Evolutionary conservation across 805 yeast genomes (phyloP).

Genomic region (Candida namnaoensis): DNA sequence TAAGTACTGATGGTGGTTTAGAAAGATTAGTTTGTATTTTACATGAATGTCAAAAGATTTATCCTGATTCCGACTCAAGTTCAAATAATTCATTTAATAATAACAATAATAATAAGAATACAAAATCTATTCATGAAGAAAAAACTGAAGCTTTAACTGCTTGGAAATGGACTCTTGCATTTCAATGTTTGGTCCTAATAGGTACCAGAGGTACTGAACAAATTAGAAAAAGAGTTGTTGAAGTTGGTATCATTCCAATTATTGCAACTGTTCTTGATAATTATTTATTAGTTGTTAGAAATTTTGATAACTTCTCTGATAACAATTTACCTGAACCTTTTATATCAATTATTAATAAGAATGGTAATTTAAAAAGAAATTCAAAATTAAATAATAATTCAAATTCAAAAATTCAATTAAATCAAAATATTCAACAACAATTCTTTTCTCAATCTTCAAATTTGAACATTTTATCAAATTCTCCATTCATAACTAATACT

Average conservation of each 20-base stretch:
- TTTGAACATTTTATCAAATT: too few relatives aligned
- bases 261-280: conserved; percentile 90
- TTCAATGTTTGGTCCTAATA: conserved; percentile 84
- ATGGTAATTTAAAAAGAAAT: neutral
- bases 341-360: conserved; percentile 3
- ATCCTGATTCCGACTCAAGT: too few relatives aligned
- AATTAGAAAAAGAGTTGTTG: conserved; percentile 77
- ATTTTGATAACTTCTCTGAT: conserved; percentile 20
- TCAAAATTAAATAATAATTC: neutral
- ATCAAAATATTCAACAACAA: too few relatives aligned
- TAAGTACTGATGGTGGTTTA: conserved; percentile 84
- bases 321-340: conserved; percentile 8
- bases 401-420: neutral
- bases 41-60: conserved; percentile 50
- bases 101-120: conserved; percentile 1
- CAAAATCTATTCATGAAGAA: conserved; percentile 20
- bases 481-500: too few relatives aligned
- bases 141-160: conserved; percentile 50
- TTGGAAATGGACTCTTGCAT: conserved; percentile 95
- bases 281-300: conserved; percentile 39
- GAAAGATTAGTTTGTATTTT: conserved; percentile 81
- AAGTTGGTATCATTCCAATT: conserved; percentile 87
- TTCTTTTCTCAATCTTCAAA: too few relatives aligned
- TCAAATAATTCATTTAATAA: too few relatives aligned
- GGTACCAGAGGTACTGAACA: conserved; percentile 91